Percentiles rank a stretch among this genome's conserved stretches.
These are phyloP conservation scores for Posidonia oceanica DNA, from an alignment of 116 monocot species.

Conservation along the genomic window DNA sequence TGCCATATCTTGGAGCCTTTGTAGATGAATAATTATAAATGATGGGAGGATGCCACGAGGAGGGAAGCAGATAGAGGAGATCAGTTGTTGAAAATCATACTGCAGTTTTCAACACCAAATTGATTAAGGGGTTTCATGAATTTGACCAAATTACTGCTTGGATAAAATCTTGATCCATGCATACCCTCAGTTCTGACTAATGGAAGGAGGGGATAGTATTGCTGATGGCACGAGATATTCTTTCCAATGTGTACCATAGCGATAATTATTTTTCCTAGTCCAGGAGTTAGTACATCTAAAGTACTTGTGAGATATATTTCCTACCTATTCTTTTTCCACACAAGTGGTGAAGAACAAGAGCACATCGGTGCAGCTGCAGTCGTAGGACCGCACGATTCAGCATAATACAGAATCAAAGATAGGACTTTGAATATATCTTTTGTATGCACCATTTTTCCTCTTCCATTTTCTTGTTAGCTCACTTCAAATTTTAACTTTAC, in stretches of 20 bases:
- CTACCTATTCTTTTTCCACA: no score
- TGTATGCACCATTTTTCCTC: no score
- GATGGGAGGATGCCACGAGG: not conserved
- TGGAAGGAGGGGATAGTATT: constrained; percentile 3
- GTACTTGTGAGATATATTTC: no score
- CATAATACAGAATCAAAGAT: no score
- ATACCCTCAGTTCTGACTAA: not conserved
- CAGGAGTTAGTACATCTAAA: not conserved
- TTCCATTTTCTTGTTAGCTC: no score
- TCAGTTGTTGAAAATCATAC: not conserved
- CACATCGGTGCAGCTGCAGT: no score
- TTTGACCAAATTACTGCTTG: not conserved
- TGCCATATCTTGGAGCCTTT: constrained; percentile 76
- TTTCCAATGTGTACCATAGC: constrained; percentile 13
- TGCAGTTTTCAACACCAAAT: not conserved
- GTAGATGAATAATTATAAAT: constrained; percentile 8
- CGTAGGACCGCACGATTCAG: no score
- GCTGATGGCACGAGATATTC: constrained; percentile 5
- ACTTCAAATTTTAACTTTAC: no score
- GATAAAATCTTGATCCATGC: not conserved
- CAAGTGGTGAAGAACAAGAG: no score
- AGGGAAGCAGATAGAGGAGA: not conserved
- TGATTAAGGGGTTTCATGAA: not conserved
- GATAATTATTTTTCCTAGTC: not conserved
- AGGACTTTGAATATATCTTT: no score